Evolutionary conservation across 306 rosid species (phyloP).

Genomic region (Prinsepia uniflora): DNA sequence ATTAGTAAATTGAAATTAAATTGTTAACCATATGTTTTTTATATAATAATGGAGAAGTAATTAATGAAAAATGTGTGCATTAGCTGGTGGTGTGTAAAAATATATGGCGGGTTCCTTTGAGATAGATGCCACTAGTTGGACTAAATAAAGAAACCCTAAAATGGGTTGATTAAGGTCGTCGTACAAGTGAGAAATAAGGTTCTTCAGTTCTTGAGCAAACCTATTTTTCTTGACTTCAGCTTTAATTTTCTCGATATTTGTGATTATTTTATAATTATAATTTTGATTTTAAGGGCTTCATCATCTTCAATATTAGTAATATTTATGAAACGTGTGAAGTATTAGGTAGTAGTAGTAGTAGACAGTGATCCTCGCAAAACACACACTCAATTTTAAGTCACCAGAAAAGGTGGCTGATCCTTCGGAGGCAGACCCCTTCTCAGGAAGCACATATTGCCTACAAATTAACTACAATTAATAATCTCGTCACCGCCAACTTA

Average conservation of each 20-base stretch:
- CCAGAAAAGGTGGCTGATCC: conserved; percentile 95
- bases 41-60: too few relatives aligned
- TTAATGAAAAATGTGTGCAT: too few relatives aligned
- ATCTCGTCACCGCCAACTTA: conserved; percentile 20
- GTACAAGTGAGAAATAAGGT: conserved; percentile 12
- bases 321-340: not conserved
- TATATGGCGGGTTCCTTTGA: conserved; percentile 36
- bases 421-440: conserved; percentile 78
- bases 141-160: conserved; percentile 22
- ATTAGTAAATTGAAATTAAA: too few relatives aligned
- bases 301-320: not conserved
- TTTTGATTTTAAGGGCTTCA: conserved; percentile 20
- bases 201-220: conserved; percentile 2
- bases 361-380: conserved; percentile 14
- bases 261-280: conserved; percentile 33
- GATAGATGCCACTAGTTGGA: conserved; percentile 69
- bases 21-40: too few relatives aligned
- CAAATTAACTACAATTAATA: conserved; percentile 37
- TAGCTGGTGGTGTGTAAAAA: not conserved
- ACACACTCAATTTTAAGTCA: conserved; percentile 57
- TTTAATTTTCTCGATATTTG: conserved; percentile 23
- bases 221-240: conserved; percentile 42
- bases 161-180: conserved; percentile 14
- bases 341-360: not conserved
- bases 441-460: conserved; percentile 74